Base-by-base conservation (phyloP, 2,329 filamentous ascomycete species). In the Parastagonospora nodorum region DNA sequence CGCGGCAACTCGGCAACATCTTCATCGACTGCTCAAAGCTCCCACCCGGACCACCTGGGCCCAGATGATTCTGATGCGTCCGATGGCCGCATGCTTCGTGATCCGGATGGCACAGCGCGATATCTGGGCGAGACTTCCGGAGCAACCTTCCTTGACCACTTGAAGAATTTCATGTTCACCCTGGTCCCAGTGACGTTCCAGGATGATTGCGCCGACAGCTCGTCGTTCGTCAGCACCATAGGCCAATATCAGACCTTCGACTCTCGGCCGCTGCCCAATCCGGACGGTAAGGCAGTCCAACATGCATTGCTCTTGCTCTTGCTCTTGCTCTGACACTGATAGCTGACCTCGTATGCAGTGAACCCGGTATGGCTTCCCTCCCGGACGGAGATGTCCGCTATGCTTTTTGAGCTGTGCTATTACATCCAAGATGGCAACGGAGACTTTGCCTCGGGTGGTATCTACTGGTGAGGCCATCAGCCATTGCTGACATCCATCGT, bases 241-340 rank as follows among this genome's bases (percentile, higher is more conserved):
- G 65, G 65, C 7, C 55, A 48, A 16, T 68, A 68, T 28, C 64
- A 68, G 42, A 68, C 64, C 1, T 66, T 61, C 45, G 64, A 68
- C 45, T 68, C 64, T 11, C 56, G 64, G 10, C 64, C 64, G 5
- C 50, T 68, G 24, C 53, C 60, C 2, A 60, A 67, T 27, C 61
- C 63, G 11, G 50, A 47, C 15, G 64, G 45, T 47, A 15, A 30
- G 30, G n/a, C 15, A 29, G 11, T 14, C 9, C n/a, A 15, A 12
- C 19, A 41, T 16, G 3, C 30, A 12, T 7, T 41, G 38, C 24
- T 40, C 38, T 28, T 40, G 24, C 29, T 10, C 10, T 7, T 41
- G 38, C 24, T 40, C 38, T 28, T 40, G 24, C 29, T 10, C 10
- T 29, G 38, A 29, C 16, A 28, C 12, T 30, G 16, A 6, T 33